Evolutionary conservation across 805 yeast genomes (phyloP).

Genomic region (Maudiozyma bulderi): DNA sequence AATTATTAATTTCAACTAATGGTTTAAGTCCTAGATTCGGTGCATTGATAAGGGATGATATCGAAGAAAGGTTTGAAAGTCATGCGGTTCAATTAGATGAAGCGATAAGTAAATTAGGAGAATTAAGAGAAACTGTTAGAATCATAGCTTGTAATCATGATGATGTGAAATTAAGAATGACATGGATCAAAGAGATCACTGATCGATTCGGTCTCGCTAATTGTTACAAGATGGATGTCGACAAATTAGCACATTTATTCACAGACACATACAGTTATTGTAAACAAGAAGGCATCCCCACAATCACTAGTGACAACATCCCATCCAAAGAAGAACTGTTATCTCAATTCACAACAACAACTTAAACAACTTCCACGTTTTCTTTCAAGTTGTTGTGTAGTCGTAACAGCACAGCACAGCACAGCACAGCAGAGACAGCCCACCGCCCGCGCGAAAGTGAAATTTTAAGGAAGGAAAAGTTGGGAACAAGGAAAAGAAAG

Average conservation of each 20-base stretch:
- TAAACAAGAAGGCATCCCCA: background rate
- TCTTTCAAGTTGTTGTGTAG: too few species aligned
- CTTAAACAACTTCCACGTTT: too few species aligned
- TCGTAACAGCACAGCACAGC: too few species aligned
- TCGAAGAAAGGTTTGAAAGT: slow-evolving; percentile 8
- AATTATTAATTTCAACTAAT: slow-evolving; percentile 24
- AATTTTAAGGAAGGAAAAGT: background rate
- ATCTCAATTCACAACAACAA: too few species aligned
- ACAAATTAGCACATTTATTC: slow-evolving; percentile 13
- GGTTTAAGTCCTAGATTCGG: slow-evolving; percentile 28
- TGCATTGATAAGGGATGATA: slow-evolving; percentile 24
- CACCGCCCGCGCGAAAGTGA: background rate
- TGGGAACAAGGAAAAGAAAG: background rate
- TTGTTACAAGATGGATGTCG: slow-evolving; percentile 19
- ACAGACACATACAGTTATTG: slow-evolving; percentile 14
- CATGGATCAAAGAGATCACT: slow-evolving; percentile 25
- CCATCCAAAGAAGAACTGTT: background rate
- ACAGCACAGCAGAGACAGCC: too few species aligned
- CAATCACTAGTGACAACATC: background rate
- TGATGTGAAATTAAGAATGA: slow-evolving; percentile 24
- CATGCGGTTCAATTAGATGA: slow-evolving; percentile 13
- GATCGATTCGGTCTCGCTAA: slow-evolving; percentile 21
- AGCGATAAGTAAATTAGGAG: slow-evolving; percentile 19
- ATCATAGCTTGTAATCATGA: background rate
- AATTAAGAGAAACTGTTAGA: background rate